Conservation (phyloP, 441 rosid species). For the Rhodomyrtus psidioides region DNA sequence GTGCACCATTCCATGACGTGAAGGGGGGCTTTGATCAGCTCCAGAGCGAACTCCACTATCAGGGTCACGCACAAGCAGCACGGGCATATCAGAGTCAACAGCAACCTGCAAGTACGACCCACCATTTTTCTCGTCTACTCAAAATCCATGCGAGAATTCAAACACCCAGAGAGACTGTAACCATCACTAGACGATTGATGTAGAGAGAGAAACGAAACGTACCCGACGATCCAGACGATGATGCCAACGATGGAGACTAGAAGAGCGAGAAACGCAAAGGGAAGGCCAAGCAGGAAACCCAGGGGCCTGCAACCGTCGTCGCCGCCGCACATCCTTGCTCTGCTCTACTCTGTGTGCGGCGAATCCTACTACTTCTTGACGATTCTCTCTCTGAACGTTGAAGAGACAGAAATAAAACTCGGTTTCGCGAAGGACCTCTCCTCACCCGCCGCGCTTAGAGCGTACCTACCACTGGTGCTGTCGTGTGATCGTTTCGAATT, state of each 20-base stretch:
- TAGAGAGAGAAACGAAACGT: neutral
- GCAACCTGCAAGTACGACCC: constrained; percentile 32
- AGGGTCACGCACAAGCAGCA: constrained; percentile 54
- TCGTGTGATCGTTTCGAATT: neutral
- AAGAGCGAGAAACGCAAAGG: constrained; percentile 9
- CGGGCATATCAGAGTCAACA: constrained; percentile 49
- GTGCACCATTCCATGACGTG: constrained; percentile 73
- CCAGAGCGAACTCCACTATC: constrained; percentile 56
- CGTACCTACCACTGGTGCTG: neutral
- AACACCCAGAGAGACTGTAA: neutral
- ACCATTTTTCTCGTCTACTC: neutral
- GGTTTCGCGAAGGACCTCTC: neutral
- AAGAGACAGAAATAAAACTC: neutral
- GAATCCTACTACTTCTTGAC: neutral
- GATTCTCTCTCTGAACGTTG: neutral
- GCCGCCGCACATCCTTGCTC: constrained; percentile 8
- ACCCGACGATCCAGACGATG: constrained; percentile 23
- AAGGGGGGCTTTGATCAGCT: constrained; percentile 61
- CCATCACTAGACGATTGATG: neutral
- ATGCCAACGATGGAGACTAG: constrained; percentile 13
- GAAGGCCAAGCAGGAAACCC: constrained; percentile 14
- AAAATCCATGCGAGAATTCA: neutral
- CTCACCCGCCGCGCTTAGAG: neutral
- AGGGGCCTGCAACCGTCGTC: constrained; percentile 13
- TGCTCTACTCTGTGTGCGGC: neutral